Conservation (phyloP, 2,329 filamentous ascomycete species). For the Aspergillus jensenii region DNA sequence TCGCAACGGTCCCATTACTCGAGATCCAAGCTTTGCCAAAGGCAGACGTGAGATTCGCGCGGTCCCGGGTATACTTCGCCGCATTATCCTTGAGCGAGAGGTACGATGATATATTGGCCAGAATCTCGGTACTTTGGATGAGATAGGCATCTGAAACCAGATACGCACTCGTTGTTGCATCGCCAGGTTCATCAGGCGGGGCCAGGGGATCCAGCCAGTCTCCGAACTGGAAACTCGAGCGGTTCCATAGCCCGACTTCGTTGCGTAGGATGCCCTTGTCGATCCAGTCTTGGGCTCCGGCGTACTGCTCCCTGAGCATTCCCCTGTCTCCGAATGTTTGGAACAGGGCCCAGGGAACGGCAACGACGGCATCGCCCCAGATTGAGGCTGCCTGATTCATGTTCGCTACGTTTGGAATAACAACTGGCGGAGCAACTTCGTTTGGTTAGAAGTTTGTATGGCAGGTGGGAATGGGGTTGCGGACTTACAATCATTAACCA, state of each 20-base stretch:
- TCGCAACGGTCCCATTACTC: slow-evolving; percentile 22
- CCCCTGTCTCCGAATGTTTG: slow-evolving; percentile 29
- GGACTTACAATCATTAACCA: slow-evolving; percentile 9
- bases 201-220: slow-evolving; percentile 42
- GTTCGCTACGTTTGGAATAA: slow-evolving; percentile 23
- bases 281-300: slow-evolving; percentile 10
- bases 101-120: slow-evolving; percentile 25
- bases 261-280: slow-evolving; percentile 12
- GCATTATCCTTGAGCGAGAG: slow-evolving; percentile 17
- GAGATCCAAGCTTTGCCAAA: slow-evolving; percentile 31
- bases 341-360: slow-evolving; percentile 34
- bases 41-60: slow-evolving; percentile 14
- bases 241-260: slow-evolving; percentile 11
- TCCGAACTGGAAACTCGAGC: slow-evolving; percentile 30
- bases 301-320: slow-evolving; percentile 25
- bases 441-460: not conserved
- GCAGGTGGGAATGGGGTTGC: not conserved
- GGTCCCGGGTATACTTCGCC: slow-evolving; percentile 10
- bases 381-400: slow-evolving; percentile 23
- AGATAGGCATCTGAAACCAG: slow-evolving; percentile 37
- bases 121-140: slow-evolving; percentile 30
- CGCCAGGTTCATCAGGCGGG: slow-evolving; percentile 29
- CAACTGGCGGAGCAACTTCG: slow-evolving; percentile 17
- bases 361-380: slow-evolving; percentile 39
- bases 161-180: slow-evolving; percentile 27